A percentile compares a stretch with the other conserved stretches of the same genome.
phyloP scores from a whole-genome alignment of 306 rosid genomes.

The Rosa persica region DNA sequence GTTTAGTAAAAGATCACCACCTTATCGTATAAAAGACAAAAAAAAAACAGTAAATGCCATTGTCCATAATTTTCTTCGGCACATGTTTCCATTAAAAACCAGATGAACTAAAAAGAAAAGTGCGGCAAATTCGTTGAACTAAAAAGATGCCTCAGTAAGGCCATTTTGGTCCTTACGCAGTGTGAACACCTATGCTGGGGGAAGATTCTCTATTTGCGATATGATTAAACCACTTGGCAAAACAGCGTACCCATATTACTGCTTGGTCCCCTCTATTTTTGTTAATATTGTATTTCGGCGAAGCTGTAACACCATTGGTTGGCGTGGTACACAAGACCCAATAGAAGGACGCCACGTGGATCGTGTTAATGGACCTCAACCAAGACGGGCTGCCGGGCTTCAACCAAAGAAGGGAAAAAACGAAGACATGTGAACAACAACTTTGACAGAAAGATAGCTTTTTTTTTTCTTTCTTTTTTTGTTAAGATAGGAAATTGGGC shows the following conservation, averaged over 20 bases:
- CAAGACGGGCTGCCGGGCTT: background rate
- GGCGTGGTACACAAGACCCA: background rate
- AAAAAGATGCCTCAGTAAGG: background rate
- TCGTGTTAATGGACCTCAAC: background rate
- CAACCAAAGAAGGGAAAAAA: background rate
- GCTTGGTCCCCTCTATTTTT: background rate
- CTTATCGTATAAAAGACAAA: too few species aligned
- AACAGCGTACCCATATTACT: background rate
- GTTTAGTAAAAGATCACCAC: too few species aligned
- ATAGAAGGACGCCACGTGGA: background rate
- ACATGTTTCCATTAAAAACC: background rate
- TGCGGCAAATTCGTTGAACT: background rate
- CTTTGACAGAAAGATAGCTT: background rate
- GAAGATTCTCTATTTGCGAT: constrained; percentile 27
- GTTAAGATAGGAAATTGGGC: background rate
- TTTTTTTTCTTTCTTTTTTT: too few species aligned
- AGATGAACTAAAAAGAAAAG: background rate
- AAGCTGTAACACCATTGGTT: background rate
- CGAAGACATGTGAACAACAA: background rate
- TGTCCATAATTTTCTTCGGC: background rate
- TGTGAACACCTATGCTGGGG: constrained; percentile 31
- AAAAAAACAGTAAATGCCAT: too few species aligned
- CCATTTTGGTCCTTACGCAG: constrained; percentile 7
- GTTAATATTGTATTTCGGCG: background rate
- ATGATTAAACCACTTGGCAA: background rate